Evolutionary conservation across 768 basidiomycete genomes (phyloP), one percentile per base, ranked within the genome.

Genomic region (Mycena rebaudengoi): DNA sequence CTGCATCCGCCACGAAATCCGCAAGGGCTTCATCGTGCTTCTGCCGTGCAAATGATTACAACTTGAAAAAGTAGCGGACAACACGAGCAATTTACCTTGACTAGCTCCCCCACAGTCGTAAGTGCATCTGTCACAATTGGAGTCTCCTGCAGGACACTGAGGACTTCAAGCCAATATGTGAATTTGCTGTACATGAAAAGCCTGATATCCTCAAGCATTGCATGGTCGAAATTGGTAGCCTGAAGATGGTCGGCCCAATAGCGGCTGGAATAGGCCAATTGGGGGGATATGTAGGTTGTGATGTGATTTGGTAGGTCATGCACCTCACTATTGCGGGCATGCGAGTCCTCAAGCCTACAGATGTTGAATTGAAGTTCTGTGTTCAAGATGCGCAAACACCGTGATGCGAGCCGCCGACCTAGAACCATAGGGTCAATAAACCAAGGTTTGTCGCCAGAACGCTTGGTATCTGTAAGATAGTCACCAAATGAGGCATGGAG

Each of bases 111-210:
- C 3, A 32, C 30, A 4, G 23, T 32, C n/a, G 4, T 11, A 7
- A 50, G 30, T 50, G 29, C 29, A 4, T 28, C n/a, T 8, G 7
- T 46, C n/a, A 39, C 57, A 20, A 13, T 56, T 14, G 39, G 43
- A 3, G 45, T 52, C 14, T 20, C 37, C 8, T 25, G 12, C 16
- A 50, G 16, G 20, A 68, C 39, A 41, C 65, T 71, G 41, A 67
- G 45, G 30, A 55, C 63, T 43, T 71, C 70, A 26, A 71, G 62
- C 70, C 70, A 71, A 29, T 56, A 67, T 0, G 69, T 48, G 29
- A 62, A 62, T 18, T 58, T 43, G 5, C 37, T 5, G 5, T 64
- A n/a, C 20, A 62, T 26, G 20, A 69, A 68, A 2, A 14, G 13
- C 20, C 41, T 12, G 2, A 56, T 25, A 14, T 20, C 41, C 35